phyloP scores from a whole-genome alignment of 305 asterid species.

The Euphrasia arctica region DNA sequence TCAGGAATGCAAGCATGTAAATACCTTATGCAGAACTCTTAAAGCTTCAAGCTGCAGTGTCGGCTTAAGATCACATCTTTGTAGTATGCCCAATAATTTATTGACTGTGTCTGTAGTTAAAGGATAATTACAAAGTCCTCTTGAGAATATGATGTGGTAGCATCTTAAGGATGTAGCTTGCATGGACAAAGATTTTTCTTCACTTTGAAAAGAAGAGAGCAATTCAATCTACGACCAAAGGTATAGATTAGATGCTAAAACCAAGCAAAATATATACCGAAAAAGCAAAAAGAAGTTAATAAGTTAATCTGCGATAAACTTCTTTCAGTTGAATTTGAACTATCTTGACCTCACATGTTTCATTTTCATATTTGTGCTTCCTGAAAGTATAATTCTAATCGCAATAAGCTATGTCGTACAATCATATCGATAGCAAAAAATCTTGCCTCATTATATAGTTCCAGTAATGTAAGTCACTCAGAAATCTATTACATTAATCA shows the following conservation, averaged over 20 bases:
- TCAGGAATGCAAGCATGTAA: constrained; percentile 28
- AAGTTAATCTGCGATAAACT: not conserved
- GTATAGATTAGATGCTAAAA: constrained; percentile 17
- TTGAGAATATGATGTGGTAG: constrained; percentile 42
- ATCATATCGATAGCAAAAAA: not conserved
- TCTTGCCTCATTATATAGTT: constrained; percentile 1
- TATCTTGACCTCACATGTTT: constrained; percentile 14
- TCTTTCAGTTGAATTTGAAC: constrained; percentile 9
- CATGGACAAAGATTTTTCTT: constrained; percentile 49
- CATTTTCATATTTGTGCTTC: not conserved
- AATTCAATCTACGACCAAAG: constrained; percentile 53
- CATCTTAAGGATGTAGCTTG: constrained; percentile 65
- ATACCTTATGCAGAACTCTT: constrained; percentile 63
- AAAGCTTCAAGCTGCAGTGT: constrained; percentile 56
- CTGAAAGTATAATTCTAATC: constrained; percentile 3
- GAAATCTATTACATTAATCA: constrained; percentile 6
- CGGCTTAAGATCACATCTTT: constrained; percentile 45
- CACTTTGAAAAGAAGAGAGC: constrained; percentile 48
- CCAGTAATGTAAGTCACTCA: constrained; percentile 7
- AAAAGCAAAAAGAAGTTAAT: constrained; percentile 12
- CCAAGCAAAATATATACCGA: constrained; percentile 13
- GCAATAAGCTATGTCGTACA: not conserved
- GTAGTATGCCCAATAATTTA: constrained; percentile 45
- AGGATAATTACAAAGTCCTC: constrained; percentile 43
- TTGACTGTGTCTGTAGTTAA: constrained; percentile 34